A percentile compares a stretch with the other conserved stretches of the same genome.
These are phyloP conservation scores for Pythium graminicola DNA, from an alignment of 352 stramenopile genomes.

Conservation along the genomic window DNA sequence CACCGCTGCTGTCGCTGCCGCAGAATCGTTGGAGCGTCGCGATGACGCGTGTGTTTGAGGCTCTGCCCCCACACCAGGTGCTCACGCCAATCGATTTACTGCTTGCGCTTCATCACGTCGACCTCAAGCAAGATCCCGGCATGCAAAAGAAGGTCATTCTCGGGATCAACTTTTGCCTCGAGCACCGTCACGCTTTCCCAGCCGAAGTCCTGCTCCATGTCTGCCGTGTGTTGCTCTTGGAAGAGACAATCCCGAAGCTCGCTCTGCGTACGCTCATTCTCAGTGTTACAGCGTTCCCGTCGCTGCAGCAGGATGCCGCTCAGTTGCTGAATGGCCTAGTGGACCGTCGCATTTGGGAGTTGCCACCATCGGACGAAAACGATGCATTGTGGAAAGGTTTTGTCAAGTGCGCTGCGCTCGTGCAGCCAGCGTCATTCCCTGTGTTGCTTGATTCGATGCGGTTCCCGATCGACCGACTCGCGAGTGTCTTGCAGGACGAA, in stretches of 20 bases:
- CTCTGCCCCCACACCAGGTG: conserved; percentile 53
- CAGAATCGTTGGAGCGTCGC: conserved; percentile 49
- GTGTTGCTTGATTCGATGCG: conserved; percentile 36
- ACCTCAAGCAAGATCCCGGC: conserved; percentile 51
- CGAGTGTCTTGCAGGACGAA: conserved; percentile 49
- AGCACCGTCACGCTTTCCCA: conserved; percentile 73
- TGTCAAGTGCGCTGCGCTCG: conserved; percentile 66
- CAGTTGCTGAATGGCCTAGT: conserved; percentile 49
- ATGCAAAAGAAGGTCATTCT: conserved; percentile 77
- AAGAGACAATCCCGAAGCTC: conserved; percentile 57
- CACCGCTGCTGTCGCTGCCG: conserved; percentile 47
- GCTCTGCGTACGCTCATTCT: conserved; percentile 73
- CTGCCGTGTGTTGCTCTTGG: conserved; percentile 50
- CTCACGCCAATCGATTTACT: conserved; percentile 63
- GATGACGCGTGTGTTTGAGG: conserved; percentile 65
- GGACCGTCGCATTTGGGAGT: conserved; percentile 52
- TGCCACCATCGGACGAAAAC: conserved; percentile 21
- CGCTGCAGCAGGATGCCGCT: conserved; percentile 56
- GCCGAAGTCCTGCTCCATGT: conserved; percentile 68
- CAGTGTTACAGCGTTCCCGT: conserved; percentile 63
- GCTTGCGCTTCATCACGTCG: conserved; percentile 68
- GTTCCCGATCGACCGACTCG: conserved; percentile 46
- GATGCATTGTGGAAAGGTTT: conserved; percentile 75
- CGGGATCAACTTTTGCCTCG: conserved; percentile 74
- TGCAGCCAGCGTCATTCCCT: conserved; percentile 66